Percentiles rank a stretch among this genome's conserved stretches.
Conservation (phyloP, 2,329 filamentous ascomycete species). For the Calonectria ilicicola region DNA sequence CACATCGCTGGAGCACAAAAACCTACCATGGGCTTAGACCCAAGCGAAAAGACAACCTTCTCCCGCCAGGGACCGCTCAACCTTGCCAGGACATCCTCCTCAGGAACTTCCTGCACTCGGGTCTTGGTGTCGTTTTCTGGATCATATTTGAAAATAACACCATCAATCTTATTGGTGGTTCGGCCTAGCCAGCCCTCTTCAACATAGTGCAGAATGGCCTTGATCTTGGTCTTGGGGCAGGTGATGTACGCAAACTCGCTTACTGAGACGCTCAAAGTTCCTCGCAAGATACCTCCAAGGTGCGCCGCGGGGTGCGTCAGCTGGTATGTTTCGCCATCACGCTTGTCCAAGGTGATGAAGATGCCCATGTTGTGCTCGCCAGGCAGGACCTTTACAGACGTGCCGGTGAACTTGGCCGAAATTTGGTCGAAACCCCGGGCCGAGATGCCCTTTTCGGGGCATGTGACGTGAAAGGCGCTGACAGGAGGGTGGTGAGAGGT, state of each 20-base stretch:
- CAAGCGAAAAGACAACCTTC: slow-evolving; percentile 71
- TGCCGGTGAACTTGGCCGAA: slow-evolving; percentile 97
- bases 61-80: slow-evolving; percentile 90
- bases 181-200: slow-evolving; percentile 96
- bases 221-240: slow-evolving; percentile 90
- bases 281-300: slow-evolving; percentile 87
- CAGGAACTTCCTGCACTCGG: slow-evolving; percentile 86
- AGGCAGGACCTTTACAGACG: slow-evolving; percentile 89
- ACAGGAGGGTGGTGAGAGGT: slow-evolving; percentile 98
- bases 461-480: slow-evolving; percentile 94
- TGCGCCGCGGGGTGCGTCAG: slow-evolving; percentile 95
- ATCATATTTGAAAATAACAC: slow-evolving; percentile 91
- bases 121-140: slow-evolving; percentile 85
- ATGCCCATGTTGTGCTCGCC: slow-evolving; percentile 96
- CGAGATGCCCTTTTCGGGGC: slow-evolving; percentile 88
- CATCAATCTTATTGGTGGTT: slow-evolving; percentile 90
- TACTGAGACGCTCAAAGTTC: slow-evolving; percentile 89
- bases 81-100: slow-evolving; percentile 84
- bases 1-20: not conserved
- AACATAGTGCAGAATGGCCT: slow-evolving; percentile 91
- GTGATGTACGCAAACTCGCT: slow-evolving; percentile 90
- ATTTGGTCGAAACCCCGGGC: slow-evolving; percentile 96
- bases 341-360: slow-evolving; percentile 86
- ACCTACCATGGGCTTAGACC: slow-evolving; percentile 72
- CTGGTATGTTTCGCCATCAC: slow-evolving; percentile 91